Percentiles rank a stretch among this genome's conserved stretches.
Conservation (phyloP, 2,329 filamentous ascomycete genomes). For the Byssochlamys sp. region DNA sequence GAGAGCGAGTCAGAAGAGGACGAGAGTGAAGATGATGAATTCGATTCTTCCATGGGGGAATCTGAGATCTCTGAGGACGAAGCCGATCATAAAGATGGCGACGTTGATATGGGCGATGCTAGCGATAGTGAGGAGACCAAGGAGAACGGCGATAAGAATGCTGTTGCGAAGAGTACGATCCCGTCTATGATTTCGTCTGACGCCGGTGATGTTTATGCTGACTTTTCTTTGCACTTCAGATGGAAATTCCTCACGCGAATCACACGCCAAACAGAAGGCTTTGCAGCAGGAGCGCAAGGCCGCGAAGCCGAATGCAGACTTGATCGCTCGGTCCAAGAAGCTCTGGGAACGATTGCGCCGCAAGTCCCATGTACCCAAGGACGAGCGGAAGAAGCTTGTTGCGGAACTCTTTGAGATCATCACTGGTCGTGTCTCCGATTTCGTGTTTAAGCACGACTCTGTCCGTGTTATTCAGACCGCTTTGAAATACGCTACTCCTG, state of each 20-base stretch:
- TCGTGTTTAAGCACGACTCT: slow-evolving; percentile 96
- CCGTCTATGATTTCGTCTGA: not conserved
- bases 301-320: slow-evolving; percentile 84
- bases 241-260: slow-evolving; percentile 63
- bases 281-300: slow-evolving; percentile 80
- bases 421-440: slow-evolving; percentile 82
- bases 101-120: slow-evolving; percentile 5
- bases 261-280: slow-evolving; percentile 85
- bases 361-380: slow-evolving; percentile 84
- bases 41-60: slow-evolving; percentile 1
- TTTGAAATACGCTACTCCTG: slow-evolving; percentile 82
- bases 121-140: slow-evolving; percentile 10
- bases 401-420: slow-evolving; percentile 85
- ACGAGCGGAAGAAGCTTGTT: slow-evolving; percentile 78
- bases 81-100: slow-evolving; percentile 14
- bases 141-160: slow-evolving; percentile 6
- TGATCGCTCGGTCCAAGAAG: slow-evolving; percentile 82
- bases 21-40: slow-evolving; percentile 25
- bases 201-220: not conserved
- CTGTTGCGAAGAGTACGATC: not conserved
- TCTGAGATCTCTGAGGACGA: slow-evolving; percentile 12
- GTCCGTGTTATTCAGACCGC: slow-evolving; percentile 95
- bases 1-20: slow-evolving; percentile 30
- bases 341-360: slow-evolving; percentile 88
- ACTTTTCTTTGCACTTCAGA: slow-evolving; percentile 32